phyloP scores from a whole-genome alignment of 2,329 filamentous ascomycete genomes.

The Parafenestella ontariensis region DNA sequence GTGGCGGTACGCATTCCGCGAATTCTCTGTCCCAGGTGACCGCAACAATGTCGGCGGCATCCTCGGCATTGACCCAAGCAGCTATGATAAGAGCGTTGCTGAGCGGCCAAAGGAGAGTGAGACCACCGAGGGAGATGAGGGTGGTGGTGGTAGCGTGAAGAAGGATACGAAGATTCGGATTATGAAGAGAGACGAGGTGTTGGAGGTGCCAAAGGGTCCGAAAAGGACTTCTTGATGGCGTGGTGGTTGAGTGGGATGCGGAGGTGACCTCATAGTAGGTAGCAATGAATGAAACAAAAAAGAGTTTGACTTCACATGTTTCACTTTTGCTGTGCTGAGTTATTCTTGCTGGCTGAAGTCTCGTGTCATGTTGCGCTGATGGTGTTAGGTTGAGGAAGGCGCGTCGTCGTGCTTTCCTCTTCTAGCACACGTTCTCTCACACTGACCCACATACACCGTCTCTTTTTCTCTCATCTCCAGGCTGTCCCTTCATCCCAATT shows the following conservation, averaged over 20 bases:
- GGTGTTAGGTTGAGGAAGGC: constrained; percentile 14
- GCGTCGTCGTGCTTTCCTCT: constrained; percentile 16
- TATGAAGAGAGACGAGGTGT: constrained; percentile 48
- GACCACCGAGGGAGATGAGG: constrained; percentile 28
- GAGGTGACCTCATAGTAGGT: constrained; percentile 25
- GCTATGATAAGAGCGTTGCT: constrained; percentile 59
- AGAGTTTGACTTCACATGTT: constrained; percentile 23
- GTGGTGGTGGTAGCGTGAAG: constrained; percentile 27
- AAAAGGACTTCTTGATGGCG: constrained; percentile 36
- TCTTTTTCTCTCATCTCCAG: background rate
- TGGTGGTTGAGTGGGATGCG: background rate
- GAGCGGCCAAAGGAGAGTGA: constrained; percentile 47
- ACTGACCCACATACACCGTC: background rate
- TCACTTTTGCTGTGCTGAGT: background rate
- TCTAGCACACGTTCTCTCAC: background rate
- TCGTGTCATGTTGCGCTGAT: background rate
- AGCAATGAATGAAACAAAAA: constrained; percentile 42
- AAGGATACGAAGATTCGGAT: constrained; percentile 47
- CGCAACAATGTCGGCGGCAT: constrained; percentile 78
- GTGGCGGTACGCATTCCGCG: constrained; percentile 93
- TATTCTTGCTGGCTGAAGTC: background rate
- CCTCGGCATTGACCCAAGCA: constrained; percentile 68
- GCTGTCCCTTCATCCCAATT: background rate
- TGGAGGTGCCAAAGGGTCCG: constrained; percentile 47
- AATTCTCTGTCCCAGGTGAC: constrained; percentile 97